These are phyloP conservation scores for Medicago lupulina DNA, from an alignment of 306 rosid genomes.

Conservation along the genomic window DNA sequence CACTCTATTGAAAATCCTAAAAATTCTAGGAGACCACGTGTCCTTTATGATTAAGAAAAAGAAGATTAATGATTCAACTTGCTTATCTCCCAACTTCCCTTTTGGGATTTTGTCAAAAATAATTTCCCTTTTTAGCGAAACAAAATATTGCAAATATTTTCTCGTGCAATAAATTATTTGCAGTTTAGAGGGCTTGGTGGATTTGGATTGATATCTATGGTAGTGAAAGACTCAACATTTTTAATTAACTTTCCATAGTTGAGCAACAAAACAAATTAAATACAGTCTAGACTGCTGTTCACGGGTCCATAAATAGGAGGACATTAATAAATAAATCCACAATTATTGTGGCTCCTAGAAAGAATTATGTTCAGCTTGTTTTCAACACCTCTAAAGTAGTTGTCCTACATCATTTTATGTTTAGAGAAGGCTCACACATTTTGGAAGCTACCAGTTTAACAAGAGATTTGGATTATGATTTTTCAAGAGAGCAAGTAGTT, in stretches of 20 bases:
- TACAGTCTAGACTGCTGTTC: neutral
- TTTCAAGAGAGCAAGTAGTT: too few species aligned
- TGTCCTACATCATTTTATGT: constrained; percentile 6
- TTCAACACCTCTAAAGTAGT: neutral
- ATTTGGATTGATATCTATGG: constrained; percentile 21
- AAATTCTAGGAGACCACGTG: neutral
- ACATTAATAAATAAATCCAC: neutral
- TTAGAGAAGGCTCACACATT: neutral
- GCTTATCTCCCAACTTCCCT: constrained; percentile 21
- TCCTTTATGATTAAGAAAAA: neutral
- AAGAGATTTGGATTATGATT: neutral
- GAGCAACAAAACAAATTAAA: neutral
- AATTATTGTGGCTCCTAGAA: neutral
- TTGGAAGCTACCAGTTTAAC: neutral
- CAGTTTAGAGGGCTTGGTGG: neutral
- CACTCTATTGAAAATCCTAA: neutral
- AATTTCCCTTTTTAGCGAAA: constrained; percentile 27
- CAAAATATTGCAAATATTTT: constrained; percentile 9
- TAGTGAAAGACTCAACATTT: constrained; percentile 1
- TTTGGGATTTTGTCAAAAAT: neutral
- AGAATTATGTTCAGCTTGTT: neutral
- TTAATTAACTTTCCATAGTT: constrained; percentile 7
- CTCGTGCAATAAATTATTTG: constrained; percentile 9
- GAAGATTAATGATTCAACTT: neutral
- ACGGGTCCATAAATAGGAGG: neutral